phyloP scores from a whole-genome alignment of 78 protist genomes.

The Acrasis kona region DNA sequence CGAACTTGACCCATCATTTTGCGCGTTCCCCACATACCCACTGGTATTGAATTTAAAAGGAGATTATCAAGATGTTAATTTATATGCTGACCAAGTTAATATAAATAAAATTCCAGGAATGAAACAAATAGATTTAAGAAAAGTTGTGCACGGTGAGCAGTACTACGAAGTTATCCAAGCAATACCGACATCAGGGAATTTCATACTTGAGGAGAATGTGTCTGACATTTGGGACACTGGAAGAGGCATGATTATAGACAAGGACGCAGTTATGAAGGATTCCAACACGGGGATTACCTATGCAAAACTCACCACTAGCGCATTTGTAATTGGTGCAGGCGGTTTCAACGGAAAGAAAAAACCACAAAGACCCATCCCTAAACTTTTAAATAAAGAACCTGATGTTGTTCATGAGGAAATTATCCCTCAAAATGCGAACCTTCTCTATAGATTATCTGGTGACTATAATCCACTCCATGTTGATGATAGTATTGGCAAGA shows the following conservation, averaged over 20 bases:
- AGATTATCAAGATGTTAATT: not conserved
- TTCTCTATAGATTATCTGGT: conserved; percentile 26
- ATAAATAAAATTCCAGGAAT: not conserved
- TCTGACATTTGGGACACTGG: conserved; percentile 12
- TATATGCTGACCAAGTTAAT: not conserved
- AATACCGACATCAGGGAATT: conserved; percentile 4
- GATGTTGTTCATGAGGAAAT: not conserved
- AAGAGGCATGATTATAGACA: not conserved
- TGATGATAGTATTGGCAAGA: conserved; percentile 13
- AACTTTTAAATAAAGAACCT: too few species aligned
- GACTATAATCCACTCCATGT: conserved; percentile 40
- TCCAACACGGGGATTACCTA: not conserved
- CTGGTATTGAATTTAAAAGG: conserved; percentile 12
- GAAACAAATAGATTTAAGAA: too few species aligned
- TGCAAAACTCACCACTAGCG: not conserved
- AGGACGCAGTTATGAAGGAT: not conserved
- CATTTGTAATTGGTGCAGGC: not conserved
- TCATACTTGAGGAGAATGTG: not conserved
- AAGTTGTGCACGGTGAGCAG: conserved; percentile 40
- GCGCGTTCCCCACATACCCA: conserved; percentile 18
- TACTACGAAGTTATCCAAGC: conserved; percentile 8
- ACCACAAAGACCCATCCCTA: not conserved
- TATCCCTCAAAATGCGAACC: conserved; percentile 1
- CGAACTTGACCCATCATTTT: not conserved
- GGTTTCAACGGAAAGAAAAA: not conserved